phyloP scores from a whole-genome alignment of 208 protist genomes.

The Leishmania tropica region DNA sequence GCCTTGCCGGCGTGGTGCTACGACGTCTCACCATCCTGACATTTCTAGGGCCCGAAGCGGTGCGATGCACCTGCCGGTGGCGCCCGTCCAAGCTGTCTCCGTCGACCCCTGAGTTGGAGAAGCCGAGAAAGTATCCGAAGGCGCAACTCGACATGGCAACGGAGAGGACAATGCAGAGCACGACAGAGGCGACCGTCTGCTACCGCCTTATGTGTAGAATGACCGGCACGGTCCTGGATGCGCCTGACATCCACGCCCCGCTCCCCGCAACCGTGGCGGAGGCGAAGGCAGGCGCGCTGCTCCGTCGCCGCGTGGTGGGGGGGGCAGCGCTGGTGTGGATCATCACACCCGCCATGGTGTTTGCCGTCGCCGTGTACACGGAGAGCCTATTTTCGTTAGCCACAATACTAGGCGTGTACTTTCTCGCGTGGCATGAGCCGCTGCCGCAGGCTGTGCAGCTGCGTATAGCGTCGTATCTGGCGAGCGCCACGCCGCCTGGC shows the following conservation, averaged over 20 bases:
- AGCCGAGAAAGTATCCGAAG: not conserved
- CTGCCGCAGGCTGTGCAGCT: slow-evolving; percentile 25
- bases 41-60: slow-evolving; percentile 40
- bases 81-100: not conserved
- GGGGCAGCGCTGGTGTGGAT: slow-evolving; percentile 60
- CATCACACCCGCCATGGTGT: slow-evolving; percentile 66
- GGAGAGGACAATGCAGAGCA: not conserved
- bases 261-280: slow-evolving; percentile 12
- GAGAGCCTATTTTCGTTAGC: slow-evolving; percentile 70
- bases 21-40: slow-evolving; percentile 61
- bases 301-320: slow-evolving; percentile 47
- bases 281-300: slow-evolving; percentile 2
- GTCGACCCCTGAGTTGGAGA: not conserved
- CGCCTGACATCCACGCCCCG: not conserved
- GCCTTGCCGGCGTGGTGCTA: slow-evolving; percentile 49
- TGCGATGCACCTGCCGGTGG: slow-evolving; percentile 14
- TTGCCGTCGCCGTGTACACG: slow-evolving; percentile 79
- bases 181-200: slow-evolving; percentile 16
- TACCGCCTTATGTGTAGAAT: slow-evolving; percentile 24
- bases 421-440: slow-evolving; percentile 37
- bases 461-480: slow-evolving; percentile 4
- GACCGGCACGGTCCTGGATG: slow-evolving; percentile 25
- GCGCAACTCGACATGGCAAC: not conserved
- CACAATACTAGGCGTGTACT: slow-evolving; percentile 65
- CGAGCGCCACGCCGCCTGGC: not conserved